Evolutionary conservation across 1,139 yeast species (phyloP).

Genomic region (Lodderomyces oxycetoniae): DNA sequence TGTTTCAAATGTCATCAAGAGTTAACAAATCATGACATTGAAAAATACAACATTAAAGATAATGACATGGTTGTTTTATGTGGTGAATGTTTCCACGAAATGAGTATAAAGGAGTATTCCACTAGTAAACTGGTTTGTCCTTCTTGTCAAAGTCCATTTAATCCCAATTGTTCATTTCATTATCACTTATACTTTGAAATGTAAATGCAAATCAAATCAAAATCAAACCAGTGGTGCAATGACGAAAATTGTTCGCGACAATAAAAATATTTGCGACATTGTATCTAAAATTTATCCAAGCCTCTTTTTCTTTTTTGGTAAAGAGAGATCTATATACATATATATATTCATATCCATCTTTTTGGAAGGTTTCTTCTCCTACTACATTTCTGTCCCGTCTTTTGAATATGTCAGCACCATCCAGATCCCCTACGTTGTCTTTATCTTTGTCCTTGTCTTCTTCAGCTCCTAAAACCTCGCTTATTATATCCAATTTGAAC

Average conservation of each 20-base stretch:
- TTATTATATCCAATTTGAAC: constrained; percentile 34
- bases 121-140: constrained; percentile 17
- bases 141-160: constrained; percentile 27
- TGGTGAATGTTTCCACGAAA: constrained; percentile 31
- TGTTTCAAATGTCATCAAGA: constrained; percentile 39
- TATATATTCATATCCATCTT: too few species aligned
- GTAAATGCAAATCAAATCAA: too few species aligned
- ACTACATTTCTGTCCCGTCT: not conserved
- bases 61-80: constrained; percentile 29
- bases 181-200: constrained; percentile 33
- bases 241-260: too few species aligned
- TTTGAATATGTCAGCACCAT: not conserved
- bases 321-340: too few species aligned
- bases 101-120: constrained; percentile 28
- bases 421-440: constrained; percentile 2
- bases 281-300: too few species aligned
- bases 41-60: constrained; percentile 18
- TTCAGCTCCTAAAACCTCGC: constrained; percentile 24
- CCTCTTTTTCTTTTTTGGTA: too few species aligned
- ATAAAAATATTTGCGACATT: too few species aligned
- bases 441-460: constrained; percentile 2
- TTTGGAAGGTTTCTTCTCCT: too few species aligned
- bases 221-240: too few species aligned
- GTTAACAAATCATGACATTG: constrained; percentile 15
- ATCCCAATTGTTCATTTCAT: constrained; percentile 37